phyloP scores from a whole-genome alignment of 176 grass and related monocot species.

The Typha latifolia region DNA sequence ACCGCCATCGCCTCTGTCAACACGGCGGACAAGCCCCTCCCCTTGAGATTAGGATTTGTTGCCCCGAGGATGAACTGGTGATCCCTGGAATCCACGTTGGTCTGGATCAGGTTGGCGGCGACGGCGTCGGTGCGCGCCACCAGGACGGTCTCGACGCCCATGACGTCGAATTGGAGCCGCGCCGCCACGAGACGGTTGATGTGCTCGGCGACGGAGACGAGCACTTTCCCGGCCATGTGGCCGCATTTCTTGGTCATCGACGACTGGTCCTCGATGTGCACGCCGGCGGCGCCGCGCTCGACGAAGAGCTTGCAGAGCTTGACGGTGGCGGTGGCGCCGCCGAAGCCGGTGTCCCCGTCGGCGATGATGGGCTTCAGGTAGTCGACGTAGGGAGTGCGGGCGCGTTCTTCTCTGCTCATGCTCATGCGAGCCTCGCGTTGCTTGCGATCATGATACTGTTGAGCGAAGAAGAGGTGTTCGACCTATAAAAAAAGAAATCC shows the following conservation, averaged over 20 bases:
- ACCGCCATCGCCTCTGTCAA: constrained; percentile 42
- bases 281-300: constrained; percentile 75
- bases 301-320: constrained; percentile 98
- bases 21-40: constrained; percentile 25
- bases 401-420: constrained; percentile 36
- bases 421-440: constrained; percentile 81
- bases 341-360: constrained; percentile 80
- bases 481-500: constrained; percentile 8
- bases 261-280: constrained; percentile 93
- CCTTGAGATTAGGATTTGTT: constrained; percentile 39
- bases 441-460: constrained; percentile 74
- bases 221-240: constrained; percentile 92
- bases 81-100: constrained; percentile 77
- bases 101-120: constrained; percentile 76
- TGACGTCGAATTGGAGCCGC: constrained; percentile 84
- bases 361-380: constrained; percentile 77
- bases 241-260: constrained; percentile 85
- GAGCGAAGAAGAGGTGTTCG: constrained; percentile 78
- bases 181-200: constrained; percentile 87
- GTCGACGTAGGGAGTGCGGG: constrained; percentile 34
- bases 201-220: constrained; percentile 63
- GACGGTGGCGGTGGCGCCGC: constrained; percentile 72
- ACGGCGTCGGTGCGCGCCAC: constrained; percentile 80
- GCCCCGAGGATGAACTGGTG: constrained; percentile 86
- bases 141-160: constrained; percentile 81